Evolutionary conservation across 2,329 filamentous ascomycete species (phyloP).

Genomic region (Penicillium sp.): DNA sequence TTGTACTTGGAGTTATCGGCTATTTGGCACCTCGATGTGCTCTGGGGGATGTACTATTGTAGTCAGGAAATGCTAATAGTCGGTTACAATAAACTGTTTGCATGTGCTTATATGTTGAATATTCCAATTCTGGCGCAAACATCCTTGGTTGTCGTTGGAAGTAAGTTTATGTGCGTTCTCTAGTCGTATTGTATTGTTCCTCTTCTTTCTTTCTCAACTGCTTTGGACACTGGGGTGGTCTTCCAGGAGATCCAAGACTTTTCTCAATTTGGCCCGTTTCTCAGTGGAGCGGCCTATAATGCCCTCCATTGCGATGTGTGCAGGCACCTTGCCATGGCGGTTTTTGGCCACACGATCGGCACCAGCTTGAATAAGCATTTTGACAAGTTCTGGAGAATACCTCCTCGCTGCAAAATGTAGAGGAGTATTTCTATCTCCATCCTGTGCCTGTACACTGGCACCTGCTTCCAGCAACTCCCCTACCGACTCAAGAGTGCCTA

Average conservation of each 20-base stretch:
- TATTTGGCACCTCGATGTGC: constrained; percentile 13
- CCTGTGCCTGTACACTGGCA: constrained; percentile 1
- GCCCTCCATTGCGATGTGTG: background rate
- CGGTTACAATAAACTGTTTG: constrained; percentile 11
- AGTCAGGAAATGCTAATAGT: constrained; percentile 12
- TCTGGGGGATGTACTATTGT: constrained; percentile 11
- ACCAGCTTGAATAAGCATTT: constrained; percentile 5
- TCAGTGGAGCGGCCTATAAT: background rate
- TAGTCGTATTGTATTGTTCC: no score
- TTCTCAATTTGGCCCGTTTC: background rate
- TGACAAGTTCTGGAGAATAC: background rate
- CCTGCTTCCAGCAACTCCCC: constrained; percentile 2
- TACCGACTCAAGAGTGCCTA: background rate
- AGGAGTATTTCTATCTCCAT: background rate
- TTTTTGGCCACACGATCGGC: background rate
- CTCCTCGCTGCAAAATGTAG: constrained; percentile 1
- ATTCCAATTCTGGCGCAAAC: no score
- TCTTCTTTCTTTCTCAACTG: no score
- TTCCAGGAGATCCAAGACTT: background rate
- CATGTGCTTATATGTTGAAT: background rate
- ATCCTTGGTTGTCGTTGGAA: no score
- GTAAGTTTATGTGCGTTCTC: no score
- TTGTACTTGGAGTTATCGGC: constrained; percentile 30
- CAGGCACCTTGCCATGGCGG: background rate
- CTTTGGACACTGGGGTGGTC: background rate